These are phyloP conservation scores for Cardamine occulta DNA, from an alignment of 345 rosid genomes.

Conservation along the genomic window DNA sequence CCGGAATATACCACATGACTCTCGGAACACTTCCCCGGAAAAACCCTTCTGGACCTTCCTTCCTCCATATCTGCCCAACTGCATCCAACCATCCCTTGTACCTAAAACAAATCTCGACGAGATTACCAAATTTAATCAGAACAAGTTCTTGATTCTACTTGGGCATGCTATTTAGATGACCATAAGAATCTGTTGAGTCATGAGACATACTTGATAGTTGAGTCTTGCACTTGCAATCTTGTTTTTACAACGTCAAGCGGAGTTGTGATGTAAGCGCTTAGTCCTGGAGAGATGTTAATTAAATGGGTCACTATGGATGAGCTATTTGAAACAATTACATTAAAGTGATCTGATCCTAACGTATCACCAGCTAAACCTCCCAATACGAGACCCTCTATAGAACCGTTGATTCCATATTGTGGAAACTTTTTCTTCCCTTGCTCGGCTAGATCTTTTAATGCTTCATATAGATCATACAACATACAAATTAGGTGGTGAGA, in stretches of 20 bases:
- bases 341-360: constrained; percentile 37
- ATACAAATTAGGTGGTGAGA: constrained; percentile 18
- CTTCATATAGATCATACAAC: too few relatives aligned
- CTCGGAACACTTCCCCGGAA: constrained; percentile 93
- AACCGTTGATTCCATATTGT: constrained; percentile 50
- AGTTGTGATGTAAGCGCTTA: constrained; percentile 86
- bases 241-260: constrained; percentile 93
- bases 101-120: constrained; percentile 45
- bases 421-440: constrained; percentile 62
- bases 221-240: constrained; percentile 92
- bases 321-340: constrained; percentile 12
- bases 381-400: constrained; percentile 76
- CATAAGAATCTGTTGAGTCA: background rate
- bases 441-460: constrained; percentile 62
- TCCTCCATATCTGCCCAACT: constrained; percentile 61
- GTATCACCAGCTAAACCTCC: constrained; percentile 98
- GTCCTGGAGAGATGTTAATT: constrained; percentile 53
- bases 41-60: constrained; percentile 76
- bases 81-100: constrained; percentile 88
- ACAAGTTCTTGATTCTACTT: background rate
- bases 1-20: constrained; percentile 92
- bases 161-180: constrained; percentile 1
- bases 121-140: background rate
- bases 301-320: background rate
- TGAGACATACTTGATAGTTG: constrained; percentile 62